Percentiles rank a stretch among this genome's conserved stretches.
Evolutionary conservation across 192 early-diverging fungal genomes (phyloP).

Genomic region (Coemansia sp.): DNA sequence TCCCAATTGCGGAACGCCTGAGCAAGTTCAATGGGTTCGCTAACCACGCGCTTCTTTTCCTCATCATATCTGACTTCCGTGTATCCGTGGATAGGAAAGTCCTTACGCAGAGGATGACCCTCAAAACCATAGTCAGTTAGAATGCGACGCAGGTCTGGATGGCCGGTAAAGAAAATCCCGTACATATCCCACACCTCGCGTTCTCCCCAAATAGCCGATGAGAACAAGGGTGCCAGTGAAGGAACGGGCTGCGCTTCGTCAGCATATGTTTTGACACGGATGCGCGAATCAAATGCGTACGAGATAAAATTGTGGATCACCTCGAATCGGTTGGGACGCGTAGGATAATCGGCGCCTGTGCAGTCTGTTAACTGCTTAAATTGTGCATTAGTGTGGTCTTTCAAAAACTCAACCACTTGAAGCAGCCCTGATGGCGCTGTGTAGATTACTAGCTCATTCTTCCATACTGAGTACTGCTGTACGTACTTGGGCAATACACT

Average conservation of each 20-base stretch:
- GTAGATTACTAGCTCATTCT: constrained; percentile 96
- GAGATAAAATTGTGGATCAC: constrained; percentile 92
- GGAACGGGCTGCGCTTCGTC: constrained; percentile 90
- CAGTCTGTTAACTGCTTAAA: constrained; percentile 91
- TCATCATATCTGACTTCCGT: constrained; percentile 99
- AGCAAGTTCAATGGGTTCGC: constrained; percentile 92
- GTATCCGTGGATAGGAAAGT: constrained; percentile 98
- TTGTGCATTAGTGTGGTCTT: constrained; percentile 88
- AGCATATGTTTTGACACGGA: constrained; percentile 97
- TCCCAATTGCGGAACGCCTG: constrained; percentile 98
- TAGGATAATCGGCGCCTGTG: constrained; percentile 90
- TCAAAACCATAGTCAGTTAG: constrained; percentile 99
- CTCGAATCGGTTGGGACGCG: constrained; percentile 91
- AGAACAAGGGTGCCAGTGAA: constrained; percentile 75
- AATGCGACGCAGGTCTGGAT: constrained; percentile 95
- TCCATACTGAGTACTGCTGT: constrained; percentile 96
- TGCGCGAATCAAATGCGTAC: constrained; percentile 83
- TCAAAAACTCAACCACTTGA: constrained; percentile 84
- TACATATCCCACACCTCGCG: constrained; percentile 99
- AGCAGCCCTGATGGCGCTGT: constrained; percentile 78
- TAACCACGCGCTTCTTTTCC: constrained; percentile 94
- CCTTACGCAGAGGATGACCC: constrained; percentile 92
- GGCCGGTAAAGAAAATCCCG: constrained; percentile 92
- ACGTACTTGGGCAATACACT: constrained; percentile 90
- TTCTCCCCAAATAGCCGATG: constrained; percentile 95